phyloP scores from a whole-genome alignment of 768 basidiomycete species.

The Amanita molliuscula region DNA sequence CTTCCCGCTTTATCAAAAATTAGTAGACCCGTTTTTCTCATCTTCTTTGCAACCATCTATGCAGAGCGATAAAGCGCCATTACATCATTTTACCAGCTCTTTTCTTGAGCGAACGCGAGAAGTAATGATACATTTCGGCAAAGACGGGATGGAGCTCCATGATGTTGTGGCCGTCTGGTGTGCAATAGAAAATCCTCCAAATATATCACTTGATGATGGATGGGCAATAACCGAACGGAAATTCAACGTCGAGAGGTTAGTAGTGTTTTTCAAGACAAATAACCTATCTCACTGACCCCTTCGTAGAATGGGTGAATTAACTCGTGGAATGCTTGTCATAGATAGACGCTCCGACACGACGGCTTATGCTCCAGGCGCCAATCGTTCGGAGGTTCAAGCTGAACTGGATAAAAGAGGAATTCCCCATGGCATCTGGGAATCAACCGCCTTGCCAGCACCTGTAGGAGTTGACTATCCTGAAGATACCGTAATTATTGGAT shows the following conservation, averaged over 20 bases:
- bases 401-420: constrained; percentile 28
- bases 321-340: constrained; percentile 80
- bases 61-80: constrained; percentile 37
- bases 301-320: constrained; percentile 61
- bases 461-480: constrained; percentile 34
- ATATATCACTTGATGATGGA: constrained; percentile 26
- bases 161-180: constrained; percentile 89
- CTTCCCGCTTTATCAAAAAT: constrained; percentile 48
- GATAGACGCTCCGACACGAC: constrained; percentile 61
- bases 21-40: constrained; percentile 54
- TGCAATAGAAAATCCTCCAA: constrained; percentile 61
- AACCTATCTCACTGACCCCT: not conserved
- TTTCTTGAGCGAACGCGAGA: constrained; percentile 68
- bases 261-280: not conserved
- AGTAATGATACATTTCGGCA: constrained; percentile 70
- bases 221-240: constrained; percentile 46
- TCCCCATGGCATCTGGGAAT: constrained; percentile 31
- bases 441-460: constrained; percentile 41
- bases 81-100: constrained; percentile 71
- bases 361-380: constrained; percentile 57
- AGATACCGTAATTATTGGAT: constrained; percentile 8
- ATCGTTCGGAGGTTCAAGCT: constrained; percentile 53
- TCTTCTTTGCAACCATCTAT: constrained; percentile 38
- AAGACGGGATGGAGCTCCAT: constrained; percentile 84
- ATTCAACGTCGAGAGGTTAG: constrained; percentile 65